Evolutionary conservation across 2,329 filamentous ascomycete species (phyloP).

Genomic region (Cadophora luteo-olivacea): DNA sequence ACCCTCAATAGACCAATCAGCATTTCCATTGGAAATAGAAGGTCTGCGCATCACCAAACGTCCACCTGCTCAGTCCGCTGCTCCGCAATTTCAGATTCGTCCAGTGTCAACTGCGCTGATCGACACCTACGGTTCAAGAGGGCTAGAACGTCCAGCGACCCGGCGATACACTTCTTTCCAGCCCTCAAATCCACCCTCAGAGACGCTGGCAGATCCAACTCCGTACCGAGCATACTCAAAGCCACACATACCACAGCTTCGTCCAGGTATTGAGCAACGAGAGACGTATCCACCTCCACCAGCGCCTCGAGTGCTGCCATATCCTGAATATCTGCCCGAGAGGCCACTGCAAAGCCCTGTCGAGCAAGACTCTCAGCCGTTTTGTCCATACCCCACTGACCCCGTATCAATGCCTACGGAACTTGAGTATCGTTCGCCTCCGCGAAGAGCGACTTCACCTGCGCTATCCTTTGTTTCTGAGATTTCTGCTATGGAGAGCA

Average conservation of each 20-base stretch:
- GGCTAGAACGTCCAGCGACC: neutral
- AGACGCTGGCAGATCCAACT: neutral
- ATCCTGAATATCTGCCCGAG: neutral
- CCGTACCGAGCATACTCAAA: neutral
- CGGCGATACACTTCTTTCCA: conserved; percentile 7
- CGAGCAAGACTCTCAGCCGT: neutral
- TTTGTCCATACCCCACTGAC: conserved; percentile 1
- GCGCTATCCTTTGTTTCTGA: conserved; percentile 4
- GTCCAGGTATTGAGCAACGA: neutral
- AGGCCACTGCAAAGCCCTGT: neutral
- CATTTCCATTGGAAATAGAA: neutral
- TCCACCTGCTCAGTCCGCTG: neutral
- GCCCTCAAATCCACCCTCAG: neutral
- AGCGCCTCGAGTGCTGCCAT: neutral
- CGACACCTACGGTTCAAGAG: neutral
- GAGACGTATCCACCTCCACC: neutral
- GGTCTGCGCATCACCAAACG: neutral
- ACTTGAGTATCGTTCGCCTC: neutral
- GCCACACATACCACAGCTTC: conserved; percentile 1
- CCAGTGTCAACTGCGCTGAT: neutral
- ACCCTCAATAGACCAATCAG: neutral
- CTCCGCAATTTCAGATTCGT: neutral
- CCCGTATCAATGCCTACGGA: neutral
- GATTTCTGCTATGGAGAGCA: conserved; percentile 3
- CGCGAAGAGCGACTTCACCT: conserved; percentile 4